A percentile compares a stretch with the other conserved stretches of the same genome.
These are phyloP conservation scores for Xylogone sp. DNA, from an alignment of 2,329 filamentous ascomycete genomes.

Conservation along the genomic window DNA sequence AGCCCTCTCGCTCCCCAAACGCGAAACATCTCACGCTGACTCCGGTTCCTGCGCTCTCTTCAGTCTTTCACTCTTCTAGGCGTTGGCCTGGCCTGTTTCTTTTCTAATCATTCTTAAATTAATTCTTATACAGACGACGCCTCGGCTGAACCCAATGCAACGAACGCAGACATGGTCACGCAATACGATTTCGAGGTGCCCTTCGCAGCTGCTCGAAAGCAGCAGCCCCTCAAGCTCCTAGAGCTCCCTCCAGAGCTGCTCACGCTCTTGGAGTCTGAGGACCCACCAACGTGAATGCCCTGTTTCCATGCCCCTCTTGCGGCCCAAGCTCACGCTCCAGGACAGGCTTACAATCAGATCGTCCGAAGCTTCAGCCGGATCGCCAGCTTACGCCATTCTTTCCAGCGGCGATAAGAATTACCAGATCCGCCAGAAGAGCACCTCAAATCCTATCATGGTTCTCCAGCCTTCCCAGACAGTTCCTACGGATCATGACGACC, in stretches of 20 bases:
- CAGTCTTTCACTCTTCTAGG: too few species aligned
- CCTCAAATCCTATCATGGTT: constrained; percentile 61
- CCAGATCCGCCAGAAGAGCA: constrained; percentile 62
- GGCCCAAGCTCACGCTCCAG: neutral
- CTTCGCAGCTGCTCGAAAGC: constrained; percentile 45
- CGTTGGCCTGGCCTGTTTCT: too few species aligned
- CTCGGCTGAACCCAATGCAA: constrained; percentile 25
- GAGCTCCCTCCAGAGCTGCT: constrained; percentile 59
- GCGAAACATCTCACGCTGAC: neutral
- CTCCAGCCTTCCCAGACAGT: constrained; percentile 34
- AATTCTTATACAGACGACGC: too few species aligned
- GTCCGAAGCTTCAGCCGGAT: constrained; percentile 11
- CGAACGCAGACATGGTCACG: constrained; percentile 18
- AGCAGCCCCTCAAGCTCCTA: constrained; percentile 54
- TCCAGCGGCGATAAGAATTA: constrained; percentile 50
- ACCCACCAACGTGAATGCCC: constrained; percentile 46
- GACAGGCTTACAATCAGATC: constrained; percentile 23
- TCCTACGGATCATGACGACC: constrained; percentile 16
- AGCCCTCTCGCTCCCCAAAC: neutral
- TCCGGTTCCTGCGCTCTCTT: too few species aligned
- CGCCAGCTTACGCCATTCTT: constrained; percentile 47
- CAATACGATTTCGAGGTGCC: constrained; percentile 40
- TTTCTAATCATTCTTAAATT: too few species aligned
- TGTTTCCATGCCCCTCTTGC: neutral
- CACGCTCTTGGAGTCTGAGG: constrained; percentile 48